A percentile compares a stretch with the other conserved stretches of the same genome.
Evolutionary conservation across 176 grass and related monocot species (phyloP).

Genomic region (Areca catechu): DNA sequence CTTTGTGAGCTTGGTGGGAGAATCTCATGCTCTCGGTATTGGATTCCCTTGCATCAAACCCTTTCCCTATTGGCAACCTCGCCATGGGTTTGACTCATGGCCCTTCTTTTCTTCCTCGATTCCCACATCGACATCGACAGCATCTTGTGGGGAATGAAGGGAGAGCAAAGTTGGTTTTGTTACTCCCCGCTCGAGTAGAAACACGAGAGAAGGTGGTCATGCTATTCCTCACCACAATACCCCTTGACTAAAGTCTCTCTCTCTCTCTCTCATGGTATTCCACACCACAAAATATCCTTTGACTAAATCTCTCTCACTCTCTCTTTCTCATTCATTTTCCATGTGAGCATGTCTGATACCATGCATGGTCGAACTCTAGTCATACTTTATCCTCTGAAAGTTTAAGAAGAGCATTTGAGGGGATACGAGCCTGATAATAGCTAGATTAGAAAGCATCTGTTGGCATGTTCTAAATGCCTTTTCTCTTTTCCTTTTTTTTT

Average conservation of each 20-base stretch:
- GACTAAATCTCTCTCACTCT: too few species aligned
- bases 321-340: too few species aligned
- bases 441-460: slow-evolving; percentile 6
- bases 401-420: too few species aligned
- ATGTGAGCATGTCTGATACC: too few species aligned
- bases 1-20: slow-evolving; percentile 60
- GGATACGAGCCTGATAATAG: background rate
- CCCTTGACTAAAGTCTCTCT: too few species aligned
- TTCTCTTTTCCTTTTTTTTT: too few species aligned
- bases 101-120: slow-evolving; percentile 32
- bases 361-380: background rate
- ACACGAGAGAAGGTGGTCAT: background rate
- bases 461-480: background rate
- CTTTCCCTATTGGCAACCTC: slow-evolving; percentile 60
- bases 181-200: slow-evolving; percentile 19
- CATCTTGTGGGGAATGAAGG: slow-evolving; percentile 24
- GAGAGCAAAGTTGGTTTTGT: slow-evolving; percentile 23
- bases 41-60: slow-evolving; percentile 61
- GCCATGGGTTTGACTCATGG: slow-evolving; percentile 60
- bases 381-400: too few species aligned
- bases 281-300: too few species aligned
- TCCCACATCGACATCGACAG: slow-evolving; percentile 44
- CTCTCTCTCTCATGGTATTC: too few species aligned
- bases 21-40: slow-evolving; percentile 78
- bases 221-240: background rate